These are phyloP conservation scores for Aspergillus brasiliensis DNA, from an alignment of 2,329 filamentous ascomycete genomes.

Conservation along the genomic window DNA sequence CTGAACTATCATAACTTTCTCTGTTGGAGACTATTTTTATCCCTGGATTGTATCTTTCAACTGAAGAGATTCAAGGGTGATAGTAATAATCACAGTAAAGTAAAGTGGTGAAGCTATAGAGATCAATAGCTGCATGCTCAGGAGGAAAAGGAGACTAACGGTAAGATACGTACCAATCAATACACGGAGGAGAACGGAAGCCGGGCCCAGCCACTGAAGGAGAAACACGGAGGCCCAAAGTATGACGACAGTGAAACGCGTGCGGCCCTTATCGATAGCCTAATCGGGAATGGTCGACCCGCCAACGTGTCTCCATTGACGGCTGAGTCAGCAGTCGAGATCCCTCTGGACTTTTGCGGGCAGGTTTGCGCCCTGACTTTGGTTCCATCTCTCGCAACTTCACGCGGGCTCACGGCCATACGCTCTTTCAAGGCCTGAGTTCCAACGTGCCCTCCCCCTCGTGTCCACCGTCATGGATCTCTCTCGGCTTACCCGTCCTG, in stretches of 20 bases:
- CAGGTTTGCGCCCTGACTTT: constrained; percentile 18
- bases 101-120: too few relatives aligned
- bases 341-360: constrained; percentile 25
- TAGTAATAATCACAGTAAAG: too few relatives aligned
- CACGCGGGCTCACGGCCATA: constrained; percentile 12
- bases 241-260: constrained; percentile 15
- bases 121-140: too few relatives aligned
- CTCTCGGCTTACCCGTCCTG: constrained; percentile 37
- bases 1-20: too few relatives aligned
- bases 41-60: too few relatives aligned
- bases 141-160: neutral
- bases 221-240: neutral
- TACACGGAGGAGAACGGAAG: neutral
- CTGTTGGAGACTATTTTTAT: too few relatives aligned
- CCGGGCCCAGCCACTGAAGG: neutral
- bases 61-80: too few relatives aligned
- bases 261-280: constrained; percentile 25
- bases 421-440: constrained; percentile 5
- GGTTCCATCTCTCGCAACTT: constrained; percentile 10
- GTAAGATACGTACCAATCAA: neutral
- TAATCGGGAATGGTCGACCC: constrained; percentile 21
- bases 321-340: constrained; percentile 35
- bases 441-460: neutral
- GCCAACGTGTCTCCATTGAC: constrained; percentile 19
- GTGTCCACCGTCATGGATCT: constrained; percentile 34